These are phyloP conservation scores for Cynara cardunculus DNA, from an alignment of 129 eudicot genomes.

Conservation along the genomic window DNA sequence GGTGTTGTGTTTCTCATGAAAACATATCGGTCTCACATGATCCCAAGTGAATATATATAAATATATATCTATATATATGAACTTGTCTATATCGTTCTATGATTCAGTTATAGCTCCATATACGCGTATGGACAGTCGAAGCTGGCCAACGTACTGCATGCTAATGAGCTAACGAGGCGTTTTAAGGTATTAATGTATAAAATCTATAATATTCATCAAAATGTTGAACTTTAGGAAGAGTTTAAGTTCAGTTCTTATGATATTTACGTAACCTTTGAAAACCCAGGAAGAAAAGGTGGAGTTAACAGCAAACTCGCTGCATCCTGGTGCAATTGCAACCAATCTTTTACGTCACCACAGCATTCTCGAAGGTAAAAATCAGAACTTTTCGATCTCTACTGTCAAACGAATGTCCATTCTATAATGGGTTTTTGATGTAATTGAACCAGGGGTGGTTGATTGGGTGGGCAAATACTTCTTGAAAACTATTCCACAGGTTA, in stretches of 20 bases:
- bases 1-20: no score
- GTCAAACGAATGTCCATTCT: background rate
- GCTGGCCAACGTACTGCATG: constrained; percentile 78
- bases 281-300: constrained; percentile 55
- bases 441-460: constrained; percentile 46
- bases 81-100: background rate
- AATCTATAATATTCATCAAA: background rate
- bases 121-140: constrained; percentile 81
- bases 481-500: constrained; percentile 73
- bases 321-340: constrained; percentile 64
- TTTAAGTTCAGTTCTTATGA: background rate
- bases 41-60: no score
- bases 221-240: background rate
- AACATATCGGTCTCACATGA: no score
- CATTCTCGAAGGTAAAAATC: constrained; percentile 28
- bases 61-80: background rate
- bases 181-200: constrained; percentile 43
- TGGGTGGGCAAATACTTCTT: constrained; percentile 50
- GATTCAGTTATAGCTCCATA: constrained; percentile 49
- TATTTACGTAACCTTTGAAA: background rate
- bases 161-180: constrained; percentile 68
- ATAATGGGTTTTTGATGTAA: background rate
- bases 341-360: constrained; percentile 41
- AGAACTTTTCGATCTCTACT: background rate
- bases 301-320: constrained; percentile 69